A percentile compares a stretch with the other conserved stretches of the same genome.
phyloP scores from a whole-genome alignment of 441 rosid species.

The Corymbia calophylla region DNA sequence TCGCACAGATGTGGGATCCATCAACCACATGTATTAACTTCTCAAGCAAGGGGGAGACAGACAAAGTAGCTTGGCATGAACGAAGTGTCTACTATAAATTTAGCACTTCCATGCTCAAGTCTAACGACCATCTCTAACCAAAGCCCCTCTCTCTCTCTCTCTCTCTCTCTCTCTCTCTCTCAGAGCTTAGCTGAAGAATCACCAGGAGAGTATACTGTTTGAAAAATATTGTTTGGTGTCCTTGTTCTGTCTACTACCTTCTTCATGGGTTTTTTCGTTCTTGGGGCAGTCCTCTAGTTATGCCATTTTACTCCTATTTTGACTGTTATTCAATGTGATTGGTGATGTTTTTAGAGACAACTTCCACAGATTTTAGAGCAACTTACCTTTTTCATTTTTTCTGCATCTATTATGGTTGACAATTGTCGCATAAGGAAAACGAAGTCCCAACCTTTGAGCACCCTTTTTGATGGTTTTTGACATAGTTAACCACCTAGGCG shows the following conservation, averaged over 20 bases:
- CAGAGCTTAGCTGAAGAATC: background rate
- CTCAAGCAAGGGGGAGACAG: background rate
- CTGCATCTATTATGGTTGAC: background rate
- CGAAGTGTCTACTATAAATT: background rate
- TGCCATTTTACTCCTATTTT: background rate
- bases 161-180: background rate
- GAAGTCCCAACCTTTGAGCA: background rate
- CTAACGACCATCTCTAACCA: background rate
- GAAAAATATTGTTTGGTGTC: background rate
- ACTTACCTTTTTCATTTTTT: background rate
- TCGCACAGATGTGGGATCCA: background rate
- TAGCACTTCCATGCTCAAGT: background rate
- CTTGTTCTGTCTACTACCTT: background rate
- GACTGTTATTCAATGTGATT: background rate
- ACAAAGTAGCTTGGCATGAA: background rate
- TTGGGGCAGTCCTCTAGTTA: background rate
- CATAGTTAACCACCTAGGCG: rapidly evolving
- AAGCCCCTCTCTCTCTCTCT: too few relatives aligned
- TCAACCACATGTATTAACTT: background rate
- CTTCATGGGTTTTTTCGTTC: background rate
- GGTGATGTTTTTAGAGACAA: background rate
- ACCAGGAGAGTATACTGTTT: background rate
- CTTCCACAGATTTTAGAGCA: background rate
- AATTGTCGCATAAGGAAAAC: background rate
- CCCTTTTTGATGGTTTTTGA: background rate